Percentiles rank a stretch among this genome's conserved stretches.
Conservation (phyloP, 2,329 filamentous ascomycete species). For the Juglanconis sp. region DNA sequence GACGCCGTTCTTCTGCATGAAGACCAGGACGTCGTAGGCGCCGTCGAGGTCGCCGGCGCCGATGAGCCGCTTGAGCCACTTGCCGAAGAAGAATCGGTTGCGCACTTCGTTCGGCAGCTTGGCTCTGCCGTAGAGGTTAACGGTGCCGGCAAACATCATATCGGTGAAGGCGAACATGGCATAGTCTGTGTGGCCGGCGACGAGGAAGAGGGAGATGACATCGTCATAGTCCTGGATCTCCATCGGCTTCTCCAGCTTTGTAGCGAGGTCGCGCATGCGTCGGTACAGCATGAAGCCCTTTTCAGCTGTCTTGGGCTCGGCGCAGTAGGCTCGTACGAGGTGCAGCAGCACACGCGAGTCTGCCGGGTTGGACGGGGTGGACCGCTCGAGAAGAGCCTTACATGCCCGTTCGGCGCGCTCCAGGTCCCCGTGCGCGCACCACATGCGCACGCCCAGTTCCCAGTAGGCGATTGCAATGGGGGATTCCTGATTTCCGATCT, state of each 20-base stretch:
- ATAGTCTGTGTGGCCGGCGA: slow-evolving; percentile 60
- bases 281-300: slow-evolving; percentile 68
- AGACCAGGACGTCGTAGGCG: slow-evolving; percentile 67
- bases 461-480: slow-evolving; percentile 40
- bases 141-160: slow-evolving; percentile 70
- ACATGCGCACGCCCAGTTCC: slow-evolving; percentile 65
- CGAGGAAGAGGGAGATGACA: slow-evolving; percentile 68
- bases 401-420: slow-evolving; percentile 56
- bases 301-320: slow-evolving; percentile 43
- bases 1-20: slow-evolving; percentile 70
- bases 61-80: slow-evolving; percentile 84
- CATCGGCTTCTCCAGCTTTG: slow-evolving; percentile 39
- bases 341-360: slow-evolving; percentile 60
- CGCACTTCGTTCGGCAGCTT: slow-evolving; percentile 47
- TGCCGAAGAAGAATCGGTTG: slow-evolving; percentile 82
- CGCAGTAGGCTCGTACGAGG: slow-evolving; percentile 66
- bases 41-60: slow-evolving; percentile 68
- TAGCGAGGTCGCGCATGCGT: slow-evolving; percentile 52
- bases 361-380: slow-evolving; percentile 33
- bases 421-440: slow-evolving; percentile 55
- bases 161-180: slow-evolving; percentile 79
- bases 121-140: slow-evolving; percentile 42
- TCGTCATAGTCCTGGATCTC: slow-evolving; percentile 73
- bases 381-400: slow-evolving; percentile 45
- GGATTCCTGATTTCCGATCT: slow-evolving; percentile 35